Percentiles rank a stretch among this genome's conserved stretches.
These are phyloP conservation scores for Parmales sp. DNA, from an alignment of 108 stramenopile species.

Conservation along the genomic window DNA sequence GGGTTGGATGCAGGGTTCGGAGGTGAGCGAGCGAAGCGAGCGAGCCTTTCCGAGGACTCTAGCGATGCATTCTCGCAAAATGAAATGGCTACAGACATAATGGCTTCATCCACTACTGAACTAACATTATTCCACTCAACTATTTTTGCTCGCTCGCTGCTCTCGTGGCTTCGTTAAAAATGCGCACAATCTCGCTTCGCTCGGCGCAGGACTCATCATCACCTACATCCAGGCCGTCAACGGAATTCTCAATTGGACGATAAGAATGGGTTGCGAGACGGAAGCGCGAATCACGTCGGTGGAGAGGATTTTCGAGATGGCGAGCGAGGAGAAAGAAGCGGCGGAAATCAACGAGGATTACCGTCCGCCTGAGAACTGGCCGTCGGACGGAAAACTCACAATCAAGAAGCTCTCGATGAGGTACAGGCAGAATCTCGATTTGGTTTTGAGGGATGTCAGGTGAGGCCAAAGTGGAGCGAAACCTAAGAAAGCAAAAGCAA, in stretches of 20 bases:
- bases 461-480: no score
- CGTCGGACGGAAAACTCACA: constrained; percentile 54
- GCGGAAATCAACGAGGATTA: constrained; percentile 44
- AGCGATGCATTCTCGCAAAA: no score
- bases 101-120: no score
- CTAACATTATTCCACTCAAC: no score
- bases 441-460: constrained; percentile 75
- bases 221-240: constrained; percentile 67
- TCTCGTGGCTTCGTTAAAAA: no score
- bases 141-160: no score
- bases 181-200: no score
- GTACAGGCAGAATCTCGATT: constrained; percentile 63
- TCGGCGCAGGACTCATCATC: constrained; percentile 70
- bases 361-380: constrained; percentile 50
- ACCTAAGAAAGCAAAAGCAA: no score
- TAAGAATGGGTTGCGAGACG: constrained; percentile 66
- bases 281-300: constrained; percentile 79
- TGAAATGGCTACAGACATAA: no score
- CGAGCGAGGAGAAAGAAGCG: constrained; percentile 47
- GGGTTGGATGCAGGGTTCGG: no score
- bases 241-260: constrained; percentile 71
- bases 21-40: no score
- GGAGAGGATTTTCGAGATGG: constrained; percentile 71
- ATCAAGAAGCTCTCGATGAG: constrained; percentile 63
- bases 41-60: no score